Conservation (phyloP, 805 yeast species). For the Yarrowia divulgata region DNA sequence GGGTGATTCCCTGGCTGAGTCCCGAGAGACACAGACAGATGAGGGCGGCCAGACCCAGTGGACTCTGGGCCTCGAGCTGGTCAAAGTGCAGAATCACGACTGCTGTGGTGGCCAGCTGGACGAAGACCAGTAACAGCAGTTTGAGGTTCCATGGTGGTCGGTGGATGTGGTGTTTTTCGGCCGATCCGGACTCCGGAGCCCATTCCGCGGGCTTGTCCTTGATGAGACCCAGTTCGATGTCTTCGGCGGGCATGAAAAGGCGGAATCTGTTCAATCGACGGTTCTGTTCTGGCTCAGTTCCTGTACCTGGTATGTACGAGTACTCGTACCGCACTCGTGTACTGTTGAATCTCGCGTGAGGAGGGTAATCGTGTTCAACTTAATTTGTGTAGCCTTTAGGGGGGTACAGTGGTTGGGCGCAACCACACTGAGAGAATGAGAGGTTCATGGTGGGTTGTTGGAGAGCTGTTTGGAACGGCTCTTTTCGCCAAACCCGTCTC, state of each 20-base stretch:
- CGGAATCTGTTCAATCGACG: too few relatives aligned
- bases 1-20: conserved; percentile 46
- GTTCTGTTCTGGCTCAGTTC: neutral
- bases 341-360: conserved; percentile 24
- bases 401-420: too few relatives aligned
- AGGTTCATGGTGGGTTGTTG: too few relatives aligned
- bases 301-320: neutral
- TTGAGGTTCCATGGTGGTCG: conserved; percentile 30
- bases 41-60: conserved; percentile 27
- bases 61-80: conserved; percentile 22
- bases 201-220: conserved; percentile 37
- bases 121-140: neutral
- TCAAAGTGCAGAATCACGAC: conserved; percentile 18
- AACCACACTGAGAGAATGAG: too few relatives aligned
- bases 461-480: neutral
- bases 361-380: conserved; percentile 31
- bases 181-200: neutral
- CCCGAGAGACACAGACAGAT: conserved; percentile 44
- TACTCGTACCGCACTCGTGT: too few relatives aligned
- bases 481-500: neutral
- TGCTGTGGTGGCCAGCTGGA: conserved; percentile 9
- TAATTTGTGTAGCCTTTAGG: neutral
- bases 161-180: conserved; percentile 13
- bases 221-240: conserved; percentile 35
- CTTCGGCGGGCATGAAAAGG: conserved; percentile 33